Percentiles rank a stretch among this genome's conserved stretches.
Evolutionary conservation across 2,329 filamentous ascomycete species (phyloP).

Genomic region (Penicillium sp.): DNA sequence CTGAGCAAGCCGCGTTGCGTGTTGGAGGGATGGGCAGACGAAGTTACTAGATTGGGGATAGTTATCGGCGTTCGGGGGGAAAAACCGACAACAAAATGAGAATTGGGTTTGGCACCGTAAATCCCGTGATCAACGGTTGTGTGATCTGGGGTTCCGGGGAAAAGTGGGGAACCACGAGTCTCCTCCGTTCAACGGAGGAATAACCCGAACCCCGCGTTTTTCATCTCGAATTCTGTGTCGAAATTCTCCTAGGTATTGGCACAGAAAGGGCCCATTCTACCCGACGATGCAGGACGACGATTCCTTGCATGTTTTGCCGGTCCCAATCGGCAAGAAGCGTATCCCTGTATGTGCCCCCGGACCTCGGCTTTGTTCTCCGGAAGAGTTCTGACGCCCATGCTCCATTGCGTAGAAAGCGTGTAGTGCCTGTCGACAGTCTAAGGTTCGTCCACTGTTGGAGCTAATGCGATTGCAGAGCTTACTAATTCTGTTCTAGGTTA

Average conservation of each 20-base stretch:
- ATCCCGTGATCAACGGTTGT: neutral
- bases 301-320: constrained; percentile 19
- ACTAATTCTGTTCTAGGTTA: constrained; percentile 25
- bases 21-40: constrained; percentile 1
- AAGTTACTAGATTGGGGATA: constrained; percentile 6
- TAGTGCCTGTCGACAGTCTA: constrained; percentile 38
- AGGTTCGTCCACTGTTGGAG: constrained; percentile 19
- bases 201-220: constrained; percentile 3
- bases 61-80: constrained; percentile 23
- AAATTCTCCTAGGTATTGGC: neutral
- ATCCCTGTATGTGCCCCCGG: constrained; percentile 31
- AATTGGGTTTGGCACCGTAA: neutral
- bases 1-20: constrained; percentile 1
- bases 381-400: neutral
- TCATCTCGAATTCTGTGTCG: neutral
- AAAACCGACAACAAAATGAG: constrained; percentile 1
- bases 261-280: neutral
- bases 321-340: constrained; percentile 34
- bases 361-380: neutral
- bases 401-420: constrained; percentile 34
- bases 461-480: neutral
- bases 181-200: neutral
- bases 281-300: constrained; percentile 15
- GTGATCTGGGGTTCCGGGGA: neutral
- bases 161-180: neutral